Evolutionary conservation across 305 asterid genomes (phyloP), one percentile per base, ranked within the genome.

Genomic region (Striga hermonthica): DNA sequence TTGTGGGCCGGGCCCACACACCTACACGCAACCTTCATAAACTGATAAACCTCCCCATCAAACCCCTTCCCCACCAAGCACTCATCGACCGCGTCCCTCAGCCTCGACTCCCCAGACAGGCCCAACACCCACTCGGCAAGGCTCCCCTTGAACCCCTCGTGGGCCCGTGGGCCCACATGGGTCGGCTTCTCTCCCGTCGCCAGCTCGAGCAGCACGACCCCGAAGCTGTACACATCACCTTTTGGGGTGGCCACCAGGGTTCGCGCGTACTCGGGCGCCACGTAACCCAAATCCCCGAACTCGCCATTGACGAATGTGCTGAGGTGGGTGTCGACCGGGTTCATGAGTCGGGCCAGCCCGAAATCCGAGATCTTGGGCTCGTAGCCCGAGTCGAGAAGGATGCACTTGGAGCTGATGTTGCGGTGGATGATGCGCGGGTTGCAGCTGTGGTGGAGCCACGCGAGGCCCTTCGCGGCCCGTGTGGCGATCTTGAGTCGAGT

Each of bases 371-470:
- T 88, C 55, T 82, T 90, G 37, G 97, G 90, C 5, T 87, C 95
- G 56, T 74, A 86, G 57, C 83, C 86, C 1, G 58, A 67, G 11
- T 90, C 97, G 44, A 90, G 64, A n/a, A 91, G 73, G 47, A 89
- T 89, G 87, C 96, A 89, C n/a, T 85, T 87, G 13, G 98, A 91
- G 68, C 98, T 91, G 34, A 89, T 75, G 52, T 91, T 91, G 35
- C 95, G 79, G 73, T 91, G 98, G 39, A 91, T 81, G 52, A 89
- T 81, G 2, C 98, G 83, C 1, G 98, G 98, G 31, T 85, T 91
- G 84, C 98, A 91, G 60, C 73, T 91, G 62, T 87, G 95, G 78
- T 91, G 96, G 66, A 91, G 98, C 97, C 95, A 85, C 0, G 96
- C 95, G 9, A 91, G 84, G 28, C 96, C 97, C 75, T 87, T 85